A percentile compares a stretch with the other conserved stretches of the same genome.
Conservation (phyloP, 1,284 basidiomycete genomes). For the Trichosporon coremiiforme region DNA sequence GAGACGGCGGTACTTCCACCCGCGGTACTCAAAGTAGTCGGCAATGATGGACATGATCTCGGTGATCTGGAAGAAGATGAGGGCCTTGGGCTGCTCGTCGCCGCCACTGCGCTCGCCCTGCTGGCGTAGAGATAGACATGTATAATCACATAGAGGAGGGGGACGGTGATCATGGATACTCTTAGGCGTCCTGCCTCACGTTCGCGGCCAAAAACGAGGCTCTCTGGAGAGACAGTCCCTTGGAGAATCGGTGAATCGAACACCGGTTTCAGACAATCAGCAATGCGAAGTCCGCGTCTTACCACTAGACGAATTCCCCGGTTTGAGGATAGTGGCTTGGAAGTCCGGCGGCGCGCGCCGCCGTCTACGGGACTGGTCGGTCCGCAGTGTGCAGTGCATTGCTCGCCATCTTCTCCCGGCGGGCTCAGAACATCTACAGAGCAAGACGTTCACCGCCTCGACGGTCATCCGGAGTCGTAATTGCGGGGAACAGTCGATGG, state of each 20-base stretch:
- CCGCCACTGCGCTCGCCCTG: not conserved
- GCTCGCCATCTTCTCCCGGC: too few species aligned
- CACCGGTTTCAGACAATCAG: too few species aligned
- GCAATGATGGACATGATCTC: conserved; percentile 99
- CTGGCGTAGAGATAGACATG: not conserved
- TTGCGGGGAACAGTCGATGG: too few species aligned
- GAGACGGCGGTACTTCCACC: conserved; percentile 87
- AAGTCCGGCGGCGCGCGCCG: too few species aligned
- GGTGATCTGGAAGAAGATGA: conserved; percentile 99
- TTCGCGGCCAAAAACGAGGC: not conserved
- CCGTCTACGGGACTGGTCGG: not conserved
- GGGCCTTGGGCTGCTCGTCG: conserved; percentile 59
- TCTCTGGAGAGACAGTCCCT: not conserved
- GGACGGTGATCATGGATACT: not conserved
- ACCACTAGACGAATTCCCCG: conserved; percentile 20
- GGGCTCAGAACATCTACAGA: too few species aligned
- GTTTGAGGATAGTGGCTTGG: conserved; percentile 1
- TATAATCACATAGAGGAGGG: not conserved
- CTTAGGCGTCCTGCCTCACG: too few species aligned
- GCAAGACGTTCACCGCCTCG: too few species aligned
- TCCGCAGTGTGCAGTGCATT: too few species aligned
- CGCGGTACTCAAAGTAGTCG: conserved; percentile 90
- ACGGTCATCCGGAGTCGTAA: too few species aligned
- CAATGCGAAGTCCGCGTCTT: conserved; percentile 17
- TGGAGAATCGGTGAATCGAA: conserved; percentile 19